phyloP scores from a whole-genome alignment of 148 eudicot genomes.

The Simmondsia chinensis region DNA sequence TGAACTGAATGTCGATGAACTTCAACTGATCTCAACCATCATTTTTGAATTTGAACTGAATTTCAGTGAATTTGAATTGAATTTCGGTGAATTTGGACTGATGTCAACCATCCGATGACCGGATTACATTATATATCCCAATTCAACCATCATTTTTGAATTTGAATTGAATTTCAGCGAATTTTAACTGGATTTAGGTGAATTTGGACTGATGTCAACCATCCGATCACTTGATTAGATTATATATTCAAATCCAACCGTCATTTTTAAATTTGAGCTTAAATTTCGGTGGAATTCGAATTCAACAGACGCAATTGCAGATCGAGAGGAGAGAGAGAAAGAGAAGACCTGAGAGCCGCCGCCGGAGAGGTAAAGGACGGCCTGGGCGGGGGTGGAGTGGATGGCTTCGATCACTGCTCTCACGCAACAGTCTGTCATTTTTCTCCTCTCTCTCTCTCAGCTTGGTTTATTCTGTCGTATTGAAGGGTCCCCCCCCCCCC shows the following conservation, averaged over 20 bases:
- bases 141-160: not conserved
- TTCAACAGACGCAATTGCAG: too few species aligned
- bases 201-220: constrained; percentile 39
- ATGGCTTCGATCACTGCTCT: constrained; percentile 57
- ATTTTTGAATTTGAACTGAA: too few species aligned
- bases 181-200: not conserved
- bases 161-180: not conserved
- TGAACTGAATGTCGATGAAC: constrained; percentile 81
- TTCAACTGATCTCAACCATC: too few species aligned
- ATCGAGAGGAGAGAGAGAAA: not conserved
- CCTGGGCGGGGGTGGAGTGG: constrained; percentile 71
- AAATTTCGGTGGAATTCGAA: too few species aligned
- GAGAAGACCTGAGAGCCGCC: constrained; percentile 82
- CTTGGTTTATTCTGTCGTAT: too few species aligned
- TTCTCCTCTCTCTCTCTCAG: too few species aligned
- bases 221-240: constrained; percentile 24
- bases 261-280: too few species aligned
- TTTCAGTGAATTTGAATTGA: not conserved
- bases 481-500: too few species aligned
- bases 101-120: constrained; percentile 38
- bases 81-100: constrained; percentile 17
- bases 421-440: too few species aligned
- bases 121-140: not conserved
- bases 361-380: constrained; percentile 75
- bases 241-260: not conserved